Conservation (phyloP, 2,329 filamentous ascomycete genomes). For the Fusarium liriodendri region DNA sequence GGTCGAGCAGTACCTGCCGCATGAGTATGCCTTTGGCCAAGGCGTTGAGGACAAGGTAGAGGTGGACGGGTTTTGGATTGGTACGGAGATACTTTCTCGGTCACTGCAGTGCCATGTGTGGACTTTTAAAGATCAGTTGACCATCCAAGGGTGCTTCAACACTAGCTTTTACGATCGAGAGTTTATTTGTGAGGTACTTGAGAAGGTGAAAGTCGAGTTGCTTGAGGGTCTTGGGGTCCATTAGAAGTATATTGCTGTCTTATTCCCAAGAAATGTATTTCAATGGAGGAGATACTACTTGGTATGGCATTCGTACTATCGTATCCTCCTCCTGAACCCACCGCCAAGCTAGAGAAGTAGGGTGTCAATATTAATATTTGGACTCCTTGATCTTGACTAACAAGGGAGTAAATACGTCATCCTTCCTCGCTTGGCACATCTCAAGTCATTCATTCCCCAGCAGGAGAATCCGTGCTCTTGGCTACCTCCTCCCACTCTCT, state of each 20-base stretch:
- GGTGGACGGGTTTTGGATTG: slow-evolving; percentile 43
- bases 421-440: not conserved
- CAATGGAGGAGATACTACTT: not conserved
- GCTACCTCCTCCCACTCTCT: slow-evolving; percentile 61
- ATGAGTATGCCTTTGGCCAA: slow-evolving; percentile 32
- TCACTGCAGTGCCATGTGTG: slow-evolving; percentile 45
- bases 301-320: not conserved
- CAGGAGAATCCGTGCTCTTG: slow-evolving; percentile 56
- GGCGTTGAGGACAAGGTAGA: slow-evolving; percentile 29
- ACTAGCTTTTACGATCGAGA: slow-evolving; percentile 43
- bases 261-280: not conserved
- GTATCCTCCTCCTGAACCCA: not conserved
- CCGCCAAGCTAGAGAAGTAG: not conserved
- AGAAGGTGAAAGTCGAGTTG: slow-evolving; percentile 22
- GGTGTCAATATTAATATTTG: not conserved
- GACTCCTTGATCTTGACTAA: not conserved
- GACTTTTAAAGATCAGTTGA: slow-evolving; percentile 48
- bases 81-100: slow-evolving; percentile 47
- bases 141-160: slow-evolving; percentile 47
- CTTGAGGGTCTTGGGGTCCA: not conserved
- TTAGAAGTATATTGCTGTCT: not conserved
- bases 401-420: not conserved
- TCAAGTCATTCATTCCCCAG: not conserved
- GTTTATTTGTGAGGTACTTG: slow-evolving; percentile 41
- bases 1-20: slow-evolving; percentile 40